Conservation (phyloP, 2,329 filamentous ascomycete genomes). For the Onygena corvina region DNA sequence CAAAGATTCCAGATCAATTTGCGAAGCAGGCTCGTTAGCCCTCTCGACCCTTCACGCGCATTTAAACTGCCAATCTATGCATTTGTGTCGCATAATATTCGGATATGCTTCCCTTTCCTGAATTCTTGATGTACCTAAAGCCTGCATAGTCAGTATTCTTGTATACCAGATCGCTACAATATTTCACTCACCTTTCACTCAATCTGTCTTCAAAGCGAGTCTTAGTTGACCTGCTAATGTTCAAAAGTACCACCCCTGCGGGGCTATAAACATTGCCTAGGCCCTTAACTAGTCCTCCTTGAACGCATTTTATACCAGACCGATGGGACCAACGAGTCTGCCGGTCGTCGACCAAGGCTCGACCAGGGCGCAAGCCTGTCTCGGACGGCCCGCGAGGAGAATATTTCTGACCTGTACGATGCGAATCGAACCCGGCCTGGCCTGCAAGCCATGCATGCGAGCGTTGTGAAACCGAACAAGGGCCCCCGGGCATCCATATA, state of each 20-base stretch:
- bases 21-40: constrained; percentile 5
- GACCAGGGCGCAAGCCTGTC: too few relatives aligned
- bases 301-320: too few relatives aligned
- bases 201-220: too few relatives aligned
- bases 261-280: too few relatives aligned
- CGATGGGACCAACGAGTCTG: too few relatives aligned
- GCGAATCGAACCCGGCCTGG: background rate
- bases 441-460: background rate
- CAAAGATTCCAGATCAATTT: constrained; percentile 23
- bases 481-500: background rate
- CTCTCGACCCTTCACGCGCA: background rate
- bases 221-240: too few relatives aligned
- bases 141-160: background rate
- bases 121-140: background rate
- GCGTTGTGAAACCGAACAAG: constrained; percentile 3
- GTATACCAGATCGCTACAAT: constrained; percentile 3
- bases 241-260: too few relatives aligned
- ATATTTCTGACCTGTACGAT: background rate
- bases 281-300: too few relatives aligned
- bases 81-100: background rate
- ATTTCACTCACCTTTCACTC: too few relatives aligned
- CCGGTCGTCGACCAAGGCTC: too few relatives aligned
- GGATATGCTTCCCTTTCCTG: background rate
- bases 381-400: too few relatives aligned
- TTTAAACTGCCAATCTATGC: too few relatives aligned